Evolutionary conservation across 805 yeast species (phyloP), one percentile per base, ranked within the genome.

Genomic region (Wickerhamiella alocasiicola): DNA sequence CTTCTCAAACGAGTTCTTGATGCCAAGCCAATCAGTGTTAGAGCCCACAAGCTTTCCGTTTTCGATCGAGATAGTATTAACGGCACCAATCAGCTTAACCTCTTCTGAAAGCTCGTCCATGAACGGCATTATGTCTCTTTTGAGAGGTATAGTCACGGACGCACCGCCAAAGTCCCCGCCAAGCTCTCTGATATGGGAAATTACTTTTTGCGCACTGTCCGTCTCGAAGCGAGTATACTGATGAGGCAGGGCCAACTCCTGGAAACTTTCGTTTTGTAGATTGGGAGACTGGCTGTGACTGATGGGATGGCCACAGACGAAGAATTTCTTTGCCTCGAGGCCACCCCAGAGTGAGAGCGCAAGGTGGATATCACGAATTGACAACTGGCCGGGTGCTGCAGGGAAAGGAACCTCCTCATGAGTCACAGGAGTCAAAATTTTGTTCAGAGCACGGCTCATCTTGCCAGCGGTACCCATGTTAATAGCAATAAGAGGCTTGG

Each of bases 1-100:
- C 45, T 69, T 61, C 15, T 63, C 55, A 50, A 85, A 74, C 2
- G 95, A 72, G 46, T 78, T 71, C 34, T 65, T 66, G 49, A 91
- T 81, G 9, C 98, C 99, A 36, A 75, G 63, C 94, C 95, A 91
- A 59, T 91, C 99, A 31, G 99, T 91, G 64, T 91, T 91, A 52
- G 82, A 88, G 48, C 96, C 98, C 38, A 59, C 60, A 43, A 78
- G 71, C 36, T 60, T 57, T 20, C 64, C 64, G 40, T 66, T 62
- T 5, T 68, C 76, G 26, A 80, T 81, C 28, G 70, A 67, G 37
- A 91, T 71, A 0, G 99, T 91, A 63, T 91, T 91, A 41, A 91
- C 85, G 16, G 98, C 97, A 31, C 97, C 97, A 51, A 91, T 83
- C n/a, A 60, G 50, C 47, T 68, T 57, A 12, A 94, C 97, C 13